Evolutionary conservation across 148 eudicot species (phyloP).

Genomic region (Arctostaphylos glauca): DNA sequence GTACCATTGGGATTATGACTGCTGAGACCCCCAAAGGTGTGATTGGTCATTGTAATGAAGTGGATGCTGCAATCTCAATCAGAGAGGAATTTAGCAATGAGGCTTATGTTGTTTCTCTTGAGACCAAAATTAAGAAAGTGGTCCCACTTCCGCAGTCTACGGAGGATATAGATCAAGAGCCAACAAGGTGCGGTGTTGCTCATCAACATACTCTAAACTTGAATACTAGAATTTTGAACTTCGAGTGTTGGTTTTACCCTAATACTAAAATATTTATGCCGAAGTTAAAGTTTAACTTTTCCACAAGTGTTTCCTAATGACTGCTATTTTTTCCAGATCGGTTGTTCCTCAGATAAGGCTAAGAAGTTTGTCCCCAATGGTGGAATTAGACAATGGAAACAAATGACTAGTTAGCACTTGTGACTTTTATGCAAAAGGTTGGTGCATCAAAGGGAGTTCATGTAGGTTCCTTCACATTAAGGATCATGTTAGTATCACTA

Average conservation of each 20-base stretch:
- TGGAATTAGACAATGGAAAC: slow-evolving; percentile 37
- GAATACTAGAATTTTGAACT: neutral
- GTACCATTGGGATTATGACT: slow-evolving; percentile 27
- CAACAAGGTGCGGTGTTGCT: slow-evolving; percentile 49
- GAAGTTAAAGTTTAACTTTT: slow-evolving; percentile 15
- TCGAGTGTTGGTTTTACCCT: slow-evolving; percentile 10
- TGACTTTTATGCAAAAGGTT: slow-evolving; percentile 79
- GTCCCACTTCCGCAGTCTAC: slow-evolving; percentile 21
- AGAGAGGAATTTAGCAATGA: slow-evolving; percentile 21
- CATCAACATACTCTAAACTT: neutral
- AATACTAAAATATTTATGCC: slow-evolving; percentile 13
- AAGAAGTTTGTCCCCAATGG: slow-evolving; percentile 53
- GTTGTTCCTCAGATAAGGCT: slow-evolving; percentile 48
- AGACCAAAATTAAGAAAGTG: slow-evolving; percentile 18
- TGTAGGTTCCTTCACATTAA: slow-evolving; percentile 83
- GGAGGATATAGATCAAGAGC: slow-evolving; percentile 33
- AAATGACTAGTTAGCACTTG: slow-evolving; percentile 65
- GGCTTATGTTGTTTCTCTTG: slow-evolving; percentile 23
- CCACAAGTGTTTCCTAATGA: slow-evolving; percentile 29
- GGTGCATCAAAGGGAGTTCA: slow-evolving; percentile 91
- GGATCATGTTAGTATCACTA: slow-evolving; percentile 30
- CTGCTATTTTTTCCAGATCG: slow-evolving; percentile 52
- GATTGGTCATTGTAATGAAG: slow-evolving; percentile 17
- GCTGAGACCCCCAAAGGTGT: slow-evolving; percentile 22
- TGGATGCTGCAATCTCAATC: slow-evolving; percentile 13